Evolutionary conservation across 1,139 yeast species (phyloP), one percentile per base, ranked within the genome.

Genomic region (Blastobotrys persicus): DNA sequence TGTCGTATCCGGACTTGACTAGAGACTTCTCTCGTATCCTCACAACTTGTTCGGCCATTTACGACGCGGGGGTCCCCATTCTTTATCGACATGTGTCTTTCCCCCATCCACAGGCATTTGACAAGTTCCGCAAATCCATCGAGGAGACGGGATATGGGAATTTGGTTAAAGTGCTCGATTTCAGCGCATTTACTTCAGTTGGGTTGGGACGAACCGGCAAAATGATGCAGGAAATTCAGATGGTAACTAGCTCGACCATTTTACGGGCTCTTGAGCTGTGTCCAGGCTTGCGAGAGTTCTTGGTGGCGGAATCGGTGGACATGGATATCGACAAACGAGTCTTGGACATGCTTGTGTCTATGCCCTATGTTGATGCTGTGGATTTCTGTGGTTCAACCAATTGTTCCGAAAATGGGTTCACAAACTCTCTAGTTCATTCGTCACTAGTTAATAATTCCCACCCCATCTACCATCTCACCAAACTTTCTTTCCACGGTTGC

Each of bases 361-460:
- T 85, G 56, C 78, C 78, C 9, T 71, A 76, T 50, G 71, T 91
- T 43, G 80, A 83, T 64, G 80, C 88, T 1, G 71, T 89, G 18
- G 98, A 89, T 68, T 88, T 89, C 59, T 89, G 96, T 67, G 97
- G 97, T 2, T 88, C 95, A 37, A 81, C 88, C 12, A 84, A 87
- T 46, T 74, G 74, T 45, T 70, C 65, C 20, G 80, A 80, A 11
- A 63, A 69, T n/a, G 85, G 87, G n/a, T 85, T 88, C 63, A 71
- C 73, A 32, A 59, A 54, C 18, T 55, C 62, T 6, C 38, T 54
- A 17, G 42, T 54, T 13, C 43, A 47, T 13, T 57, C 61, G 16
- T 42, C 47, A 16, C 45, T 60, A 23, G 46, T 47, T 4, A 47
- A 50, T 45, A 43, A 52, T 19, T 46, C 55, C 41, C 50, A 48